Conservation (phyloP, 176 grass and related monocot genomes). For the Hordeum vulgare region MorexV3_pseudomolecules_assembly NC_058524.1:31254552-31255051, state of each 20-base stretch:
- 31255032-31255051: too few relatives aligned
- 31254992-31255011: too few relatives aligned
- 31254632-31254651: conserved; percentile 19
- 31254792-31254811: not conserved
- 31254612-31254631: conserved; percentile 36
- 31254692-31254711: too few relatives aligned
- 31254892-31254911: too few relatives aligned
- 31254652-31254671: not conserved
- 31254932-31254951: too few relatives aligned
- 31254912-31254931: too few relatives aligned
- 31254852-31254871: too few relatives aligned
- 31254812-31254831: not conserved
- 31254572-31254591: conserved; percentile 58
- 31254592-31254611: conserved; percentile 31
- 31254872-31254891: too few relatives aligned
- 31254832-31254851: too few relatives aligned
- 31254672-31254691: not conserved
- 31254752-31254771: not conserved
- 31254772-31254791: not conserved
- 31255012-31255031: too few relatives aligned
- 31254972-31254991: too few relatives aligned
- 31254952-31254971: too few relatives aligned
- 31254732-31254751: not conserved
- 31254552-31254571: conserved; percentile 81
- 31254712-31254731: not conserved